Evolutionary conservation across 2,329 filamentous ascomycete genomes (phyloP).

Genomic region (Fusarium nematophilum): DNA sequence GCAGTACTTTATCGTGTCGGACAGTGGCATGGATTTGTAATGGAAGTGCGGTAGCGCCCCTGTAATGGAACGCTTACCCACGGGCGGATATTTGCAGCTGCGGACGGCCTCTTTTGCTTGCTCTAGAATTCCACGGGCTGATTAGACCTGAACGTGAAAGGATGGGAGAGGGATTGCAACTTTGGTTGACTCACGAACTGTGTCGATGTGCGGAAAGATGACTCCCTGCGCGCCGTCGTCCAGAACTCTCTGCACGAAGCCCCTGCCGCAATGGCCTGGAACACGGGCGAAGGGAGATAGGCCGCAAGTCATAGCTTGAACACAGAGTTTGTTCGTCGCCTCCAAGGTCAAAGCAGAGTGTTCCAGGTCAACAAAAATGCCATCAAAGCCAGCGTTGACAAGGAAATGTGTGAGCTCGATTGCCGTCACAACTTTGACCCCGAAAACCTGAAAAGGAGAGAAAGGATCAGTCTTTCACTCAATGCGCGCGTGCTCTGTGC

Average conservation of each 20-base stretch:
- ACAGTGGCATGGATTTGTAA: conserved; percentile 20
- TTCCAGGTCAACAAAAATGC: conserved; percentile 53
- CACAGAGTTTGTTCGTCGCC: conserved; percentile 42
- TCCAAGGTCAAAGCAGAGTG: conserved; percentile 45
- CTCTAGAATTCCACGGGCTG: too few relatives aligned
- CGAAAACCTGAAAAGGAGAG: too few relatives aligned
- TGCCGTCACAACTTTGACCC: too few relatives aligned
- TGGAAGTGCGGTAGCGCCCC: conserved; percentile 38
- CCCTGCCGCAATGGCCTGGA: conserved; percentile 45
- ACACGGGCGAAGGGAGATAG: conserved; percentile 48
- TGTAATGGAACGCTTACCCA: conserved; percentile 40
- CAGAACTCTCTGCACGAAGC: conserved; percentile 47
- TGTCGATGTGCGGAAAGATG: conserved; percentile 33
- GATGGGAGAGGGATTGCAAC: too few relatives aligned
- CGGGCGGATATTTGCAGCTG: conserved; percentile 46
- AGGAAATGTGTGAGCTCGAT: too few relatives aligned
- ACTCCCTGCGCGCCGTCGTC: conserved; percentile 47
- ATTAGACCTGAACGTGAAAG: too few relatives aligned
- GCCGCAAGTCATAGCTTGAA: too few relatives aligned
- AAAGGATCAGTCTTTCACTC: too few relatives aligned
- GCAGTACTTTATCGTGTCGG: conserved; percentile 21
- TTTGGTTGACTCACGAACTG: too few relatives aligned
- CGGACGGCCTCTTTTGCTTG: conserved; percentile 56
- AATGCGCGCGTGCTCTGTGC: too few relatives aligned
- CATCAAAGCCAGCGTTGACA: too few relatives aligned